These are phyloP conservation scores for Aleurites moluccanus DNA, from an alignment of 441 rosid genomes.

Conservation along the genomic window DNA sequence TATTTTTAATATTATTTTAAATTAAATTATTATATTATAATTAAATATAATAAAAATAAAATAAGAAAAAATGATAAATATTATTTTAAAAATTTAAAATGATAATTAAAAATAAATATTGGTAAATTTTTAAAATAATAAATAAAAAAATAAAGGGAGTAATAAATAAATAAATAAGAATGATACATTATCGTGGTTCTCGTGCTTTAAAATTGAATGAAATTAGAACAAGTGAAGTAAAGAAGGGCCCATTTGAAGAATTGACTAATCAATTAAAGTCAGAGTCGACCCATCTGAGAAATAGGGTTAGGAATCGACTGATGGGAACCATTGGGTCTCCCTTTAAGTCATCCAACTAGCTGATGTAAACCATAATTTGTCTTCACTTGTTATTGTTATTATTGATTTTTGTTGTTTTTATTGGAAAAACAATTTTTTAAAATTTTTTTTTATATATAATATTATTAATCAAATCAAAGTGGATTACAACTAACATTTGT, in stretches of 20 bases:
- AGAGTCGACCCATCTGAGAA: background rate
- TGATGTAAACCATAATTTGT: conserved; percentile 9
- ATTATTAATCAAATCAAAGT: too few species aligned
- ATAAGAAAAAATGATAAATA: too few species aligned
- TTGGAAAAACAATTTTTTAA: too few species aligned
- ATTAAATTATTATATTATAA: too few species aligned
- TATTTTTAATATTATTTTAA: too few species aligned
- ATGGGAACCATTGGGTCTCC: background rate
- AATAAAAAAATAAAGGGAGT: too few species aligned
- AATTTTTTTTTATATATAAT: too few species aligned
- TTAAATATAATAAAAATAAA: too few species aligned
- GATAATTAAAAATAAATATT: too few species aligned
- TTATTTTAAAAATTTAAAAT: too few species aligned
- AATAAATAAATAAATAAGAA: background rate
- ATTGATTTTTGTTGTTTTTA: background rate
- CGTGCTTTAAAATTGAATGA: conserved; percentile 8
- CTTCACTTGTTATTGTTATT: conserved; percentile 12
- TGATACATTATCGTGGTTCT: background rate
- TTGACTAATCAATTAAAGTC: conserved; percentile 7
- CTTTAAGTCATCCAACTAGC: conserved; percentile 13
- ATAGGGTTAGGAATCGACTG: background rate
- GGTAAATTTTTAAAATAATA: too few species aligned
- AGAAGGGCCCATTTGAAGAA: conserved; percentile 6
- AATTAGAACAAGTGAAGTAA: too few species aligned
- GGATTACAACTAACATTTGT: conserved; percentile 29